phyloP scores from a whole-genome alignment of 2,329 filamentous ascomycete genomes.

The Teratosphaeria epicoccoides region DNA sequence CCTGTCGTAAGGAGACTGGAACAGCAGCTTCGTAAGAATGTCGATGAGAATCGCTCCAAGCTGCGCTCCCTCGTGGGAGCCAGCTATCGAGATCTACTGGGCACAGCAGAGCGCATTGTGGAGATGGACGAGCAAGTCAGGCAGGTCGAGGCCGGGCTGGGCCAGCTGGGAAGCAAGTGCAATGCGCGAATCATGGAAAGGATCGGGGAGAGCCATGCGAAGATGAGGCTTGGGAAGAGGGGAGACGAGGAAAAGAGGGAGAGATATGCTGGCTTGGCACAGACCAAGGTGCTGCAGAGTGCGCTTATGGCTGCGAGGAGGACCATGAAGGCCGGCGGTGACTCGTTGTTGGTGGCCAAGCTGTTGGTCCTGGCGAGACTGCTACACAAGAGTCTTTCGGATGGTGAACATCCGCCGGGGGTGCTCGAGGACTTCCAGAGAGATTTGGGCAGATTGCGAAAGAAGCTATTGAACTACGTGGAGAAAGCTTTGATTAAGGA shows the following conservation, averaged over 20 bases:
- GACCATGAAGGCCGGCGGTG: constrained; percentile 39
- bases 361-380: constrained; percentile 62
- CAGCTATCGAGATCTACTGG: constrained; percentile 78
- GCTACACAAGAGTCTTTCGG: constrained; percentile 60
- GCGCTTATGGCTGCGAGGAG: constrained; percentile 39
- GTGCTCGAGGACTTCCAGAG: constrained; percentile 55
- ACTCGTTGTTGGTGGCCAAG: constrained; percentile 50
- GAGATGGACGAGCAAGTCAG: constrained; percentile 74
- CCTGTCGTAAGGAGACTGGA: constrained; percentile 53
- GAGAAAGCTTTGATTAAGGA: constrained; percentile 41
- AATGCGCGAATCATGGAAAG: constrained; percentile 59
- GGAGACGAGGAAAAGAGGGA: constrained; percentile 5
- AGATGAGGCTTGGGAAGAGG: constrained; percentile 5
- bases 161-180: constrained; percentile 64
- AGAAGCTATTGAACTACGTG: constrained; percentile 54
- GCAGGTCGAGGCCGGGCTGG: constrained; percentile 59
- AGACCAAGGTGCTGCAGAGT: constrained; percentile 41
- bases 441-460: constrained; percentile 51
- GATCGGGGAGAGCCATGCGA: constrained; percentile 42
- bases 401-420: constrained; percentile 36
- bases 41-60: constrained; percentile 54
- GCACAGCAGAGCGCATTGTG: constrained; percentile 88
- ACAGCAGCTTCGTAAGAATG: constrained; percentile 51
- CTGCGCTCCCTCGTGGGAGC: constrained; percentile 55
- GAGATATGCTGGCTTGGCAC: constrained; percentile 9